phyloP scores from a whole-genome alignment of 257 asterid genomes.

The Solanum clarkiae region DNA sequence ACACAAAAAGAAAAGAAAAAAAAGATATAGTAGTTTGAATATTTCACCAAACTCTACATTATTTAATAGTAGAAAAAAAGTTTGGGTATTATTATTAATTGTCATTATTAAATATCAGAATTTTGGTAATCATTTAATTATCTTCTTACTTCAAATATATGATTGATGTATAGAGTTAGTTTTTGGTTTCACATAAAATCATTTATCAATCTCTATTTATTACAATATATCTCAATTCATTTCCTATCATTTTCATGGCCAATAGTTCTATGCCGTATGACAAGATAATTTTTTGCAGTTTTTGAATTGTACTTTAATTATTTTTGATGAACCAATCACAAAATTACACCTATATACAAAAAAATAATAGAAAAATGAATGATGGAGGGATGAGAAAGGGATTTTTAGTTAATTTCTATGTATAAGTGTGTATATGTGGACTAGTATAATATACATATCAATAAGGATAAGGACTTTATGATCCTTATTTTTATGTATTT shows the following conservation, averaged over 20 bases:
- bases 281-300: not conserved
- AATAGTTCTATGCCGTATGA: not conserved
- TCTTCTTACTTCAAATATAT: not conserved
- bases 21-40: no score
- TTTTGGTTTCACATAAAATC: not conserved
- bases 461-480: not conserved
- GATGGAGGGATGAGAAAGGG: not conserved
- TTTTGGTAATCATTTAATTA: not conserved
- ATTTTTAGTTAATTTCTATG: not conserved
- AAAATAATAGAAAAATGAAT: not conserved
- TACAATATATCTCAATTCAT: no score
- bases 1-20: no score
- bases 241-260: not conserved
- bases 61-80: not conserved
- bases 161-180: no score
- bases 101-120: not conserved
- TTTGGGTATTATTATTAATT: not conserved
- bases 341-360: not conserved
- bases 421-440: not conserved
- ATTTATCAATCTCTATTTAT: not conserved
- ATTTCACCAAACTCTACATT: not conserved
- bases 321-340: not conserved
- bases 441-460: not conserved
- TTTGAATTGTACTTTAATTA: not conserved
- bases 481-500: not conserved